A percentile compares a stretch with the other conserved stretches of the same genome.
phyloP scores from a whole-genome alignment of 441 rosid genomes.

The Syzygium syzygioides region DNA sequence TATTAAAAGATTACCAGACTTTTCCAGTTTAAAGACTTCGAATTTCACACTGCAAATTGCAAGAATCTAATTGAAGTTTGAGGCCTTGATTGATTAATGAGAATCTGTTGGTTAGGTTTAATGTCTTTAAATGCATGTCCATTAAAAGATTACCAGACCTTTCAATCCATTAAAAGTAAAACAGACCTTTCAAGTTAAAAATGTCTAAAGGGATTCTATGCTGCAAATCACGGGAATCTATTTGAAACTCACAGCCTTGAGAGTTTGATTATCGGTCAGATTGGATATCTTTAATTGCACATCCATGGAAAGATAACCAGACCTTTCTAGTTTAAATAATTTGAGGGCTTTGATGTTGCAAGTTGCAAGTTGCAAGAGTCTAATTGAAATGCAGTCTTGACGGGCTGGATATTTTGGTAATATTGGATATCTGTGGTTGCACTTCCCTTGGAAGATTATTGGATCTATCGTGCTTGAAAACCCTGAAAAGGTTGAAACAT shows the following conservation, averaged over 20 bases:
- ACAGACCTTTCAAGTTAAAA: neutral
- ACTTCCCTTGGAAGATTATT: too few relatives aligned
- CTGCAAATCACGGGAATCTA: neutral
- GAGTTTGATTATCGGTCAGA: neutral
- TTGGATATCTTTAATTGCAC: neutral
- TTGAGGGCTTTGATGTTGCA: too few relatives aligned
- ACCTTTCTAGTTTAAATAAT: neutral
- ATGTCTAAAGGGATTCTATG: neutral
- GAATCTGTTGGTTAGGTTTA: neutral
- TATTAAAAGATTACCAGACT: too few relatives aligned
- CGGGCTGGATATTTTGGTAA: neutral
- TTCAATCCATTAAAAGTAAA: neutral
- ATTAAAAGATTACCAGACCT: neutral
- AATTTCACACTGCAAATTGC: too few relatives aligned
- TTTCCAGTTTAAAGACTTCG: too few relatives aligned
- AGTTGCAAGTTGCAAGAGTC: neutral
- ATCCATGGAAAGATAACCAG: neutral
- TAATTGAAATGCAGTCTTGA: too few relatives aligned
- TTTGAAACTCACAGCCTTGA: too few relatives aligned
- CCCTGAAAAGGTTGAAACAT: too few relatives aligned
- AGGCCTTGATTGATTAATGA: neutral
- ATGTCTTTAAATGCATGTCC: neutral
- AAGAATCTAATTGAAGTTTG: too few relatives aligned
- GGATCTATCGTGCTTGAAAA: too few relatives aligned
- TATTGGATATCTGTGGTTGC: neutral